Evolutionary conservation across 345 rosid species (phyloP).

Genomic region (Gossypium australe): DNA sequence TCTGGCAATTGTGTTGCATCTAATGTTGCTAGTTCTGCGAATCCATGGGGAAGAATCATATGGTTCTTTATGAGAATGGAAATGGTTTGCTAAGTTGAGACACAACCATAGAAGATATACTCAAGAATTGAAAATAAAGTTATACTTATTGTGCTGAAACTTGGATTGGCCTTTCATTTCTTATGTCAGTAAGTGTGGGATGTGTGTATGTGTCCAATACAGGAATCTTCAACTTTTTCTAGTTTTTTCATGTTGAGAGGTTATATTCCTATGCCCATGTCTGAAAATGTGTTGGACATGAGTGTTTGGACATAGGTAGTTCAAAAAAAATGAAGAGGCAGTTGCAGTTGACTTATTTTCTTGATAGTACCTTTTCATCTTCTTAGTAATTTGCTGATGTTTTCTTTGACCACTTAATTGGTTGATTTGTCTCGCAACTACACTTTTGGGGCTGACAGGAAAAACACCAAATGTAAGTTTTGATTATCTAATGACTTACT

Average conservation of each 20-base stretch:
- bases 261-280: too few species aligned
- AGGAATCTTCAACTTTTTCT: too few species aligned
- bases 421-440: conserved; percentile 12
- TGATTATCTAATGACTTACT: background rate
- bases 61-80: background rate
- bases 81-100: background rate
- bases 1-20: background rate
- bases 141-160: background rate
- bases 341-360: background rate
- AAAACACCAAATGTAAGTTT: conserved; percentile 66
- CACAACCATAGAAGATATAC: background rate
- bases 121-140: background rate
- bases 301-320: too few species aligned
- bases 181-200: background rate
- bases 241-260: too few species aligned
- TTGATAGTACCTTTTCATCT: background rate
- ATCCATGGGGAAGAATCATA: background rate
- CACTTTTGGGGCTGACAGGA: conserved; percentile 31
- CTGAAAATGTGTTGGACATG: too few species aligned
- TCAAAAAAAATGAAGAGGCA: too few species aligned
- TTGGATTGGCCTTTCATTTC: too few species aligned
- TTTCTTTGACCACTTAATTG: conserved; percentile 5
- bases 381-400: conserved; percentile 9
- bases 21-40: background rate
- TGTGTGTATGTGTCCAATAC: background rate